Evolutionary conservation across 108 stramenopile species (phyloP), one percentile per base, ranked within the genome.

Genomic region (Nannochloropsis oceanica): DNA sequence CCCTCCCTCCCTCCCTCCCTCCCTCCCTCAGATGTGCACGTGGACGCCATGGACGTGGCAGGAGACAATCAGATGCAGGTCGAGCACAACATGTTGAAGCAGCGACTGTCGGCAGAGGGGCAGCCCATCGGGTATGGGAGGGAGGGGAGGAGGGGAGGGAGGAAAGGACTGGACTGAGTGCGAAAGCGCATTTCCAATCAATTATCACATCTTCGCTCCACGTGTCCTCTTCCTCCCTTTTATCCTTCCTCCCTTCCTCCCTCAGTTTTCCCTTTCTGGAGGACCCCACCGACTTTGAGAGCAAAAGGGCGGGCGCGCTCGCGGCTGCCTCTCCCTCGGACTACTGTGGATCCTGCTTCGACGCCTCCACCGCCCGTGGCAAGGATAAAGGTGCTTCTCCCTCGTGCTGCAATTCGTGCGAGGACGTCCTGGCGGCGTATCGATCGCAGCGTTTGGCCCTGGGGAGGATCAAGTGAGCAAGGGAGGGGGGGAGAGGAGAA

Each of bases 21-120:
- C 18, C 13, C 18, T 18, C 46, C 18, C 22, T 18, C 18, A 50
- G 96, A 99, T 87, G 90, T 98, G 73, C 97, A 99, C 87, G 84
- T 99, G 44, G 97, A 99, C 89, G 96, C 94, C 1, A 98, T 99
- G 91, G 99, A 99, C 87, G 95, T 97, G 25, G 97, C 99, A 8
- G 99, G 99, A 11, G 97, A 99, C 89, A 95, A 96, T 22, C 97
- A 98, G 87, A 82, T 96, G 25, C 88, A 95, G 82, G 86, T 97
- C n/a, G 94, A 94, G 42, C 96, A 98, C 73, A 86, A 81, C 42
- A 91, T 93, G 86, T n/a, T 42, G 25, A 93, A 93, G 82, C 89
- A 89, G 83, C 89, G 92, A 12, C 43, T 92, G 11, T 24, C 13
- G 14, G 14, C 44, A 11, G 25, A 79, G 0, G 92, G 92, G 5